phyloP scores from a whole-genome alignment of 805 yeast species.

The Maudiozyma bulderi region DNA sequence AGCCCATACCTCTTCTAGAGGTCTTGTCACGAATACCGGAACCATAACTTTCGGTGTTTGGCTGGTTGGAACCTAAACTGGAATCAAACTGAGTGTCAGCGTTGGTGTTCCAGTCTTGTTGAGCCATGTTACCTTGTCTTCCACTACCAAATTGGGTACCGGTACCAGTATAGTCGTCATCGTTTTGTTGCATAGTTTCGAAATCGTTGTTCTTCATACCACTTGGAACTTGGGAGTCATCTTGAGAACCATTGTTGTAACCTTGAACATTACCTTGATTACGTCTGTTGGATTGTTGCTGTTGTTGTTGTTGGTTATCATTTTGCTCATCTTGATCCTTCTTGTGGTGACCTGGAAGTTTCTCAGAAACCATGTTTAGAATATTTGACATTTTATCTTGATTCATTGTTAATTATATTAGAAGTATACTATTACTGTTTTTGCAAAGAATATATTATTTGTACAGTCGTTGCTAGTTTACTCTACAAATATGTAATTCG shows the following conservation, averaged over 20 bases:
- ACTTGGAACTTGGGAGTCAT: not conserved
- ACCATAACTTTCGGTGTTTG: not conserved
- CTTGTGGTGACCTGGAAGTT: slow-evolving; percentile 14
- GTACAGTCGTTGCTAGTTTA: too few species aligned
- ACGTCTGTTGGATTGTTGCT: slow-evolving; percentile 1
- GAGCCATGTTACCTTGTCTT: not conserved
- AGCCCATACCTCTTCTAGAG: not conserved
- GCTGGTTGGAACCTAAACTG: not conserved
- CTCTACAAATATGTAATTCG: too few species aligned
- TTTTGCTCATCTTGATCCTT: slow-evolving; percentile 18
- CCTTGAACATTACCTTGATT: not conserved
- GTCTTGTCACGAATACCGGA: not conserved
- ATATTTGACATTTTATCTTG: slow-evolving; percentile 21
- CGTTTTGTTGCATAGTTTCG: not conserved
- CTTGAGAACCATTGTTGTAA: not conserved
- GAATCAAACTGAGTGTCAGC: slow-evolving; percentile 1
- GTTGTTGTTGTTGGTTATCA: slow-evolving; percentile 6
- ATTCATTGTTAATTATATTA: not conserved
- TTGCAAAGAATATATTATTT: too few species aligned
- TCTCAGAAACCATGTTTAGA: slow-evolving; percentile 26
- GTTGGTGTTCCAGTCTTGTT: not conserved
- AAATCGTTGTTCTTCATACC: not conserved
- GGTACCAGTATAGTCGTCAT: not conserved
- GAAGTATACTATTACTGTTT: not conserved
- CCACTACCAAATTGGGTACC: not conserved